These are phyloP conservation scores for Salix viminalis DNA, from an alignment of 345 rosid genomes.

Conservation along the genomic window DNA sequence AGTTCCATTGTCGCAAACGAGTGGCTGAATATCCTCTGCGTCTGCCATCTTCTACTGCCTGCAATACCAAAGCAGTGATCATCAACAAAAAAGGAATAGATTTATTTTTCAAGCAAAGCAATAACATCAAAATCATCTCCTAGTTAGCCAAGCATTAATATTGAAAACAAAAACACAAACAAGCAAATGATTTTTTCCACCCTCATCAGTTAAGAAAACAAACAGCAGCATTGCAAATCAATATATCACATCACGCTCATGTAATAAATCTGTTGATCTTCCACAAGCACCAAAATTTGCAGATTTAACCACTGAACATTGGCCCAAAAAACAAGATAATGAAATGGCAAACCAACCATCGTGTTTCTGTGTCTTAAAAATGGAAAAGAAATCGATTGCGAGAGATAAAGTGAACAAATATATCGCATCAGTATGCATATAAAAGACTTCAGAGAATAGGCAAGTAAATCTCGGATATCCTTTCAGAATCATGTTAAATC, in stretches of 20 bases:
- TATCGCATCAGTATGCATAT: background rate
- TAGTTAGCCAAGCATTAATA: no score
- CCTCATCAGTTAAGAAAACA: no score
- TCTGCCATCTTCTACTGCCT: conserved; percentile 62
- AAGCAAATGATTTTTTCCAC: no score
- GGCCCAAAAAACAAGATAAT: no score
- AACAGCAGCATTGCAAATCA: background rate
- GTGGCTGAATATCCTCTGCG: conserved; percentile 58
- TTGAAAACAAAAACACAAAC: no score
- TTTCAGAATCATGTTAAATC: background rate
- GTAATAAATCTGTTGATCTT: no score
- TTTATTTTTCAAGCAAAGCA: background rate
- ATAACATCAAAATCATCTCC: background rate
- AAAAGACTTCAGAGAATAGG: background rate
- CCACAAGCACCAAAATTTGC: background rate
- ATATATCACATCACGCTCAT: background rate
- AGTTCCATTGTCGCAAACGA: conserved; percentile 77
- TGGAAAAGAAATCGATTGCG: background rate
- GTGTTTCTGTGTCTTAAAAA: background rate
- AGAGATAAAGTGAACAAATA: background rate
- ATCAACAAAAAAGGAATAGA: background rate
- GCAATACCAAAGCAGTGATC: background rate
- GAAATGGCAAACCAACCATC: background rate
- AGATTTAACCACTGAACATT: no score
- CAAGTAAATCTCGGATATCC: background rate